phyloP scores from a whole-genome alignment of 1,284 basidiomycete genomes.

The Athelia sp. region DNA sequence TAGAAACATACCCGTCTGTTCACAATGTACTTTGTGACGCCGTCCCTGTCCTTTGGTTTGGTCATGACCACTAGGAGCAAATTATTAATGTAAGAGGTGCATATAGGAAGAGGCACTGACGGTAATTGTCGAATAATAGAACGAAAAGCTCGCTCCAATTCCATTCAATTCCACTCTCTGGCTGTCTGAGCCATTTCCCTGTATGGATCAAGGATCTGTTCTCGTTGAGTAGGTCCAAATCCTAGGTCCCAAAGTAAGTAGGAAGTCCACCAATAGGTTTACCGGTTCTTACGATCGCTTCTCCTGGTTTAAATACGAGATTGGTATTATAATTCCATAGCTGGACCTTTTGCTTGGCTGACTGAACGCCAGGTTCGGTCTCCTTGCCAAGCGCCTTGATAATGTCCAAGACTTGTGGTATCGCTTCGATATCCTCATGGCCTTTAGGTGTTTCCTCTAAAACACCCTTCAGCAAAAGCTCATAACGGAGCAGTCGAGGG shows the following conservation, averaged over 20 bases:
- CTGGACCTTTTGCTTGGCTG: conserved; percentile 83
- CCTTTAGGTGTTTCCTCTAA: conserved; percentile 65
- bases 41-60: conserved; percentile 73
- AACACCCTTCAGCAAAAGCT: conserved; percentile 79
- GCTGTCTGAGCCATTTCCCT: conserved; percentile 78
- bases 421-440: conserved; percentile 76
- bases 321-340: conserved; percentile 82
- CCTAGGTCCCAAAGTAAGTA: conserved; percentile 35
- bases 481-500: conserved; percentile 84
- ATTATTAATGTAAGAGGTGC: neutral
- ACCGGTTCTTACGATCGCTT: conserved; percentile 58
- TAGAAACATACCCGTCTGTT: conserved; percentile 64
- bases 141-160: conserved; percentile 85
- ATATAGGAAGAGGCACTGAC: conserved; percentile 42
- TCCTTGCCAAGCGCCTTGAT: conserved; percentile 83
- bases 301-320: conserved; percentile 74
- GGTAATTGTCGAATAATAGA: conserved; percentile 89
- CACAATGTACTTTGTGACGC: conserved; percentile 71
- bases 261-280: neutral
- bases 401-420: conserved; percentile 81
- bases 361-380: conserved; percentile 77
- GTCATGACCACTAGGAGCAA: conserved; percentile 74
- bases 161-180: conserved; percentile 79
- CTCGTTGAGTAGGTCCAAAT: conserved; percentile 84
- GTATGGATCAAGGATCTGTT: conserved; percentile 80